Base-by-base conservation (phyloP, 2,329 filamentous ascomycete genomes). In the Cytospora piceae region DNA sequence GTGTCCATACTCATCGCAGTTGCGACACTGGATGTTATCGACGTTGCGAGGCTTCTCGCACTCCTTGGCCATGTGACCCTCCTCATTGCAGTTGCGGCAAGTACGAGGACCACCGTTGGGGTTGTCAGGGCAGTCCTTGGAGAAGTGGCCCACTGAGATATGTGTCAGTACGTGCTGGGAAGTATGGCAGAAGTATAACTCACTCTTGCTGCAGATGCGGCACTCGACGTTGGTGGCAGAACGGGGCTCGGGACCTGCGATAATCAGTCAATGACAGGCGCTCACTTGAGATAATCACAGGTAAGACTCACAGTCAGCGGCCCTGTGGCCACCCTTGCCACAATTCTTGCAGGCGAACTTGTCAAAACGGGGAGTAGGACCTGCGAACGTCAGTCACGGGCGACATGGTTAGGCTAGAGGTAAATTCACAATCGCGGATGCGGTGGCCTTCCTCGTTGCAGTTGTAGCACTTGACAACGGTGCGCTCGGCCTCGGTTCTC, bases 281-380 rank as follows among this genome's bases (percentile, higher is more conserved):
- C 20, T 22, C 2, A 37, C 14, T 56, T n/a, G 2, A 52, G 9
- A 34, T 11, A 15, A 20, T 22, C 53, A 12, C 22, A 12, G 73
- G 11, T 73, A 34, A 9, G 1, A 76, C 78, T 73, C 76, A 78
- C 84, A 87, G 0, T 87, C 83, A 7, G 78, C 72, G 27, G 75
- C 77, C 65, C 76, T 81, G 72, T 87, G 85, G 20, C 84, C 84
- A 27, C 77, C 76, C 76, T 86, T 75, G 9, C 84, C 85, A 79
- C 89, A 91, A 73, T 91, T 91, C 74, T 83, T 86, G 83, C 89
- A 91, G 9, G 86, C 87, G 69, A 84, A 88, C 64, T 81, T 87
- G 78, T 90, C 85, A 34, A 86, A 77, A 58, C 90, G 85, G 29
- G 86, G 84, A n/a, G 80, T 76, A 4, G 85, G 82, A 71, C 87